Evolutionary conservation across 1,284 basidiomycete genomes (phyloP), one percentile per base, ranked within the genome.

Genomic region (Ganoderma boninense): DNA sequence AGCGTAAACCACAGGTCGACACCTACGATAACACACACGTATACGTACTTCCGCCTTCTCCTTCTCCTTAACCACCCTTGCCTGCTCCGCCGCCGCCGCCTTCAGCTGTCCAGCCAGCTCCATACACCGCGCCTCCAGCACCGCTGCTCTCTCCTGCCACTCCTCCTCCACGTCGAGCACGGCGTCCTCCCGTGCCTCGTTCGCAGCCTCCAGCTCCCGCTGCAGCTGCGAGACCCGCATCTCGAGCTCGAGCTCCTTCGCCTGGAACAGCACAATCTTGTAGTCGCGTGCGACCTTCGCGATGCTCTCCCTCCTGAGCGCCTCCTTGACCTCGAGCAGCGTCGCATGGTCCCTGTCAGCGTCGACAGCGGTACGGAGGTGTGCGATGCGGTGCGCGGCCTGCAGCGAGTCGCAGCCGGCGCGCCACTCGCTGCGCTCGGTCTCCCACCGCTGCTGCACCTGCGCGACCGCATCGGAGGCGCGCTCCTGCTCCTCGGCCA

Each of bases 211-310:
- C 26, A 92, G 76, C 67, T 82, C 84, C 43, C 80, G 79, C 73
- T 81, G 79, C 2, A 83, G 73, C 62, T 77, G 73, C 10, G 73
- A 77, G 13, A 81, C 65, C 29, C 79, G 77, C 52, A 80, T 77
- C 74, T 91, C 88, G 56, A 92, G 79, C 72, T 90, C 89, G 8
- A 82, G 81, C 75, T 92, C 91, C 68, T 85, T 84, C 23, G 83
- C 84, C 78, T 91, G 89, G 75, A 92, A 92, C 79, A 87, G 85
- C 11, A 85, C 87, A 66, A 94, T 86, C 77, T 86, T 85, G 75
- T 84, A 88, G 71, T 94, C 92, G 68, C 90, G 82, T 75, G 90
- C 88, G 56, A 90, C 71, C 46, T 84, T 79, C 66, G 86, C 84
- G 35, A 91, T 74, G 64, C 87, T 88, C 79, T 92, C 90, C 70